Evolutionary conservation across 805 yeast genomes (phyloP).

Genomic region (Tetrapisispora namnaoensis): DNA sequence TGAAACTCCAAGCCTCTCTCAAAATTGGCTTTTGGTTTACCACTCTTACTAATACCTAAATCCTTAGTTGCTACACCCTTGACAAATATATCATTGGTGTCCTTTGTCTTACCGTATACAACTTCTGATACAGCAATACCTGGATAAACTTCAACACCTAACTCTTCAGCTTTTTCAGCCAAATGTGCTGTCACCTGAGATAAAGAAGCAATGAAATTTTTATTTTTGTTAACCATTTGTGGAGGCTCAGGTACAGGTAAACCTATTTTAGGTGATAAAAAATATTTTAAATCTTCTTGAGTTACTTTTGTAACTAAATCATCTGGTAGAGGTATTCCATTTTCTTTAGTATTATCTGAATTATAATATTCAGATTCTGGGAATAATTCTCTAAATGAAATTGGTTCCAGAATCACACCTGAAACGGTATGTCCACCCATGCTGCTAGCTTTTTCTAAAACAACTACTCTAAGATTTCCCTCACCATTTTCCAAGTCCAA

Average conservation of each 20-base stretch:
- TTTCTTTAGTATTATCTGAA: constrained; percentile 24
- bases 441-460: constrained; percentile 86
- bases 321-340: constrained; percentile 67
- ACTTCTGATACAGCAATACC: constrained; percentile 80
- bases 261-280: constrained; percentile 43
- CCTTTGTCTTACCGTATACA: constrained; percentile 41
- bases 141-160: constrained; percentile 91
- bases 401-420: constrained; percentile 91
- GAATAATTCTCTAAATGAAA: constrained; percentile 74
- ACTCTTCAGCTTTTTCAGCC: constrained; percentile 80
- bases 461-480: constrained; percentile 73
- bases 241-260: constrained; percentile 88
- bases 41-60: constrained; percentile 70
- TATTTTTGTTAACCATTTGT: constrained; percentile 70
- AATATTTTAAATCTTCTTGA: constrained; percentile 62
- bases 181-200: constrained; percentile 73
- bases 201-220: constrained; percentile 77
- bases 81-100: constrained; percentile 31
- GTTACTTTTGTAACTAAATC: constrained; percentile 66
- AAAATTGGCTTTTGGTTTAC: constrained; percentile 70
- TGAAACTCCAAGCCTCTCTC: constrained; percentile 97
- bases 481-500: constrained; percentile 53
- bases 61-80: constrained; percentile 92
- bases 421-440: constrained; percentile 88
- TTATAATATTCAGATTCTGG: constrained; percentile 43